Evolutionary conservation across 164 flowering plant genomes (phyloP).

Genomic region (Annona cherimola): DNA sequence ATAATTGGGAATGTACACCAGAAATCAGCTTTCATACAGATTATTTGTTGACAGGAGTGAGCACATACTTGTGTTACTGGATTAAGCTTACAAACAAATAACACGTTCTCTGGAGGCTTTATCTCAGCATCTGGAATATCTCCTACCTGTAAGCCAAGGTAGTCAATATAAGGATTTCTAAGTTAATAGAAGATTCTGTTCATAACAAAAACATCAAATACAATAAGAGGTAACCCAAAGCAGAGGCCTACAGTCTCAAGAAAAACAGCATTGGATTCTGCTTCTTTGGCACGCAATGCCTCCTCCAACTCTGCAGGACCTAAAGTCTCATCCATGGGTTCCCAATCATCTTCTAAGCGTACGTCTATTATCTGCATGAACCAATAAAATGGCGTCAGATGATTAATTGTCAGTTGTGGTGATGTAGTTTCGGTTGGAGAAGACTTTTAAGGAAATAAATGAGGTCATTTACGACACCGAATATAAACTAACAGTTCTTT

Average conservation of each 20-base stretch:
- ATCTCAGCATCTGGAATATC: slow-evolving; percentile 97
- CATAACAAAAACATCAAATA: neutral
- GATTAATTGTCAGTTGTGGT: neutral
- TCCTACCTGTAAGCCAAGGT: slow-evolving; percentile 58
- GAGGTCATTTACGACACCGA: neutral
- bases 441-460: neutral
- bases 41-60: neutral
- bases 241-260: slow-evolving; percentile 70
- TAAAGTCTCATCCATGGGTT: slow-evolving; percentile 82
- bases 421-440: neutral
- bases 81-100: slow-evolving; percentile 93
- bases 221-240: neutral
- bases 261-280: slow-evolving; percentile 90
- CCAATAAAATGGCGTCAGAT: neutral
- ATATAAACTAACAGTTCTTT: neutral
- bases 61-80: slow-evolving; percentile 90
- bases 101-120: slow-evolving; percentile 89
- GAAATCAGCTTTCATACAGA: no score
- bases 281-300: slow-evolving; percentile 63
- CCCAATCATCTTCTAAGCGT: slow-evolving; percentile 98
- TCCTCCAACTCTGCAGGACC: slow-evolving; percentile 66
- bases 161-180: slow-evolving; percentile 2
- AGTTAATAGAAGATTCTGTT: neutral
- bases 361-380: slow-evolving; percentile 20
- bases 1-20: no score